Evolutionary conservation across 148 eudicot species (phyloP), one percentile per base, ranked within the genome.

Genomic region (Gaultheria prostrata): DNA sequence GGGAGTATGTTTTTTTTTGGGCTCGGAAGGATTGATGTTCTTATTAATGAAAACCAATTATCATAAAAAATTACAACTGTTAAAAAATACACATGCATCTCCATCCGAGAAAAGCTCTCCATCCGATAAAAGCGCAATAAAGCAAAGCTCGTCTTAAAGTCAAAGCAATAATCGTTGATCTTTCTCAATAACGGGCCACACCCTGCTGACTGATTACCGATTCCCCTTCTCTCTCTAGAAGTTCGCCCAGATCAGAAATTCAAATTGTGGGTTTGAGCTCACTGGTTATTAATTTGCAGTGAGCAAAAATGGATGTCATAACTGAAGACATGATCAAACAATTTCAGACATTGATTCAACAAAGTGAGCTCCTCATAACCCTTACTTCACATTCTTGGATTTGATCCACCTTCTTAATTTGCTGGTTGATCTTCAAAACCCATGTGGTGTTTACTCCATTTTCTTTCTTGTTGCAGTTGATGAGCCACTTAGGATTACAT

Each of bases 241-340:
- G 75, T 50, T 46, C 3, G 56, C 18, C 17, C 71, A 50, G 75
- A 43, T 17, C 57, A 32, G 33, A 54, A 84, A 72, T 39, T 79
- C 81, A 33, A 78, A 82, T 32, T 72, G 49, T 72, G 84, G 35
- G 78, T 73, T 39, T 0, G 26, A 35, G 26, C 43, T 76, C 33
- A 6, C 76, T 61, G 80, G 45, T 8, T 8, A 53, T 65, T 65
- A 4, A 6, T 61, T 57, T 45, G 20, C 24, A 45, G 46, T 14
- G 48, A 57, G 57, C 78, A 72, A 90, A 77, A 50, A 90, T 88
- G 92, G 92, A 79, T 83, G 81, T 83, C 49, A 81, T 90, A 28
- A 87, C 87, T 0, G 92, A 92, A 35, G 97, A 94, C 51, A 92
- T 93, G 89, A 78, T 95, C 85, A 90, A 91, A 84, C 90, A 93